Percentiles rank a stretch among this genome's conserved stretches.
Evolutionary conservation across 805 yeast genomes (phyloP).

Genomic region (Starmerella powellii): DNA sequence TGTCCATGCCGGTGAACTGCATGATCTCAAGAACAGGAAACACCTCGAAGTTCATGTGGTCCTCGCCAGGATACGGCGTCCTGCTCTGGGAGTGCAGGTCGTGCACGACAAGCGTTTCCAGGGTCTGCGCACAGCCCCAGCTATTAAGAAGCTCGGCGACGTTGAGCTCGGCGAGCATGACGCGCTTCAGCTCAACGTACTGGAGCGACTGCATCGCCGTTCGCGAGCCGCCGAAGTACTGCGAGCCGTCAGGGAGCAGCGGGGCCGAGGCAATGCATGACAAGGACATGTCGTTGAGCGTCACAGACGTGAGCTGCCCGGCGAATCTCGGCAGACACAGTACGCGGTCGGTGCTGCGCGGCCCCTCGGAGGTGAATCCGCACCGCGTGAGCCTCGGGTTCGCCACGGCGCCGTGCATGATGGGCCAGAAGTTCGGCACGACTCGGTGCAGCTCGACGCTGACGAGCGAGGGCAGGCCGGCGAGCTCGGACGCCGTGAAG

Average conservation of each 20-base stretch:
- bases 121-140: slow-evolving; percentile 11
- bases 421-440: slow-evolving; percentile 13
- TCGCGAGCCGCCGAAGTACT: slow-evolving; percentile 3
- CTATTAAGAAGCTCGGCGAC: slow-evolving; percentile 10
- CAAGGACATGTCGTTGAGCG: slow-evolving; percentile 17
- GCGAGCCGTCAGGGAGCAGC: slow-evolving; percentile 2
- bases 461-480: slow-evolving; percentile 3
- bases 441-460: slow-evolving; percentile 16
- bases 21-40: slow-evolving; percentile 11
- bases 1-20: slow-evolving; percentile 20
- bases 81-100: slow-evolving; percentile 1
- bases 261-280: background rate
- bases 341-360: background rate
- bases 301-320: slow-evolving; percentile 6
- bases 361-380: slow-evolving; percentile 20
- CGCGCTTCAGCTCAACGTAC: slow-evolving; percentile 19
- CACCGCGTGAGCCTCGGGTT: slow-evolving; percentile 10
- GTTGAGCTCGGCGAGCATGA: slow-evolving; percentile 3
- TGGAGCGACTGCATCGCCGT: slow-evolving; percentile 3
- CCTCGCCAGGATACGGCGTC: slow-evolving; percentile 2
- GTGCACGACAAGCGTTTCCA: slow-evolving; percentile 18
- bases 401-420: slow-evolving; percentile 4
- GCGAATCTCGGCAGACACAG: slow-evolving; percentile 14
- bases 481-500: slow-evolving; percentile 1
- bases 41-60: background rate